These are phyloP conservation scores for Tylopilus plumbeoviolaceoides DNA, from an alignment of 768 basidiomycete genomes.

Conservation along the genomic window DNA sequence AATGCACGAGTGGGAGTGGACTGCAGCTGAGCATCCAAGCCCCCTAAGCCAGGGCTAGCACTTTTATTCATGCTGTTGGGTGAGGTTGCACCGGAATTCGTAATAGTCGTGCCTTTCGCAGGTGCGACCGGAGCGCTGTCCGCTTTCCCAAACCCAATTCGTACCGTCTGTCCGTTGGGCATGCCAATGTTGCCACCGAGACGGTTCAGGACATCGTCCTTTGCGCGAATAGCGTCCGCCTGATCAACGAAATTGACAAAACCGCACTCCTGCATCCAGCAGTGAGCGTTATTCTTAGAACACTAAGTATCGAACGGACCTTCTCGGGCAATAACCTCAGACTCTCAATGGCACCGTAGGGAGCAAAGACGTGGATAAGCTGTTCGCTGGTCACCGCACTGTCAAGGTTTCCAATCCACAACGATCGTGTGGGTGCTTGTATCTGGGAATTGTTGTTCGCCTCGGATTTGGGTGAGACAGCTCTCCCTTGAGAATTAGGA, in stretches of 20 bases:
- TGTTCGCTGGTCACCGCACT: slow-evolving; percentile 92
- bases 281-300: slow-evolving; percentile 16
- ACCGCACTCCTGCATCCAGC: slow-evolving; percentile 76
- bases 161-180: slow-evolving; percentile 92
- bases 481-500: slow-evolving; percentile 63
- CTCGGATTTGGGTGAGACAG: slow-evolving; percentile 82
- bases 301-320: slow-evolving; percentile 40
- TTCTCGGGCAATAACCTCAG: slow-evolving; percentile 94
- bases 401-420: slow-evolving; percentile 99
- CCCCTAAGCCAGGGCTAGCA: slow-evolving; percentile 52
- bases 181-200: slow-evolving; percentile 92
- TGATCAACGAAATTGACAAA: slow-evolving; percentile 99
- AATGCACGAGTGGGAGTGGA: slow-evolving; percentile 91
- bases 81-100: slow-evolving; percentile 62
- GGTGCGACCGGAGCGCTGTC: slow-evolving; percentile 93
- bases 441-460: slow-evolving; percentile 59
- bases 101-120: slow-evolving; percentile 64
- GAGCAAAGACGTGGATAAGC: slow-evolving; percentile 91
- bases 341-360: slow-evolving; percentile 96
- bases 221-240: slow-evolving; percentile 93
- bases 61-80: slow-evolving; percentile 52
- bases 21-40: slow-evolving; percentile 83
- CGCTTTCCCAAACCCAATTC: slow-evolving; percentile 97
- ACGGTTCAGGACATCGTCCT: slow-evolving; percentile 95
- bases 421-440: slow-evolving; percentile 90